A percentile compares a stretch with the other conserved stretches of the same genome.
Evolutionary conservation across 2,329 filamentous ascomycete genomes (phyloP).

Genomic region (Penicillium sclerotigenum): DNA sequence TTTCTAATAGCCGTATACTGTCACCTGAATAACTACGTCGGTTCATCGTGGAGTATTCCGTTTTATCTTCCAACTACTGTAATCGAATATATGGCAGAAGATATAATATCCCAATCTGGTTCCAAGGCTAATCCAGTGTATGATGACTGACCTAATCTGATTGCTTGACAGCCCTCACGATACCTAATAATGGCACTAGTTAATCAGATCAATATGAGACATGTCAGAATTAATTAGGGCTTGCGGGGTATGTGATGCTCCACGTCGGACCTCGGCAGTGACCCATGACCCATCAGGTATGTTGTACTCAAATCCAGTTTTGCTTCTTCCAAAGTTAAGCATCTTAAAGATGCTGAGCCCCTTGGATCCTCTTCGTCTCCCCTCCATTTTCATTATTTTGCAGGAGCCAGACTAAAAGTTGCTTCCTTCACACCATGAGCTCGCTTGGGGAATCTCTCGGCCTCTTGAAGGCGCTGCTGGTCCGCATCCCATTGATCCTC

Average conservation of each 20-base stretch:
- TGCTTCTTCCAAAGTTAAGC: not conserved
- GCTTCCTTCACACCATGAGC: conserved; percentile 21
- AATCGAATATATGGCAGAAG: too few species aligned
- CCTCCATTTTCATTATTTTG: not conserved
- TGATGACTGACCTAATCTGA: not conserved
- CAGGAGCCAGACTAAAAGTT: not conserved
- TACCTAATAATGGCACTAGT: not conserved
- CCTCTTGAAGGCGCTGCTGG: conserved; percentile 39
- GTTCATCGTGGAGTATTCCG: too few species aligned
- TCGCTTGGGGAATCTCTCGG: conserved; percentile 21
- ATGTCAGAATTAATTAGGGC: not conserved
- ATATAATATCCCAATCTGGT: too few species aligned
- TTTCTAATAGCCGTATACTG: too few species aligned
- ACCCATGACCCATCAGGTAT: too few species aligned
- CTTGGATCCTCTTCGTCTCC: not conserved
- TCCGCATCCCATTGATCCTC: conserved; percentile 42
- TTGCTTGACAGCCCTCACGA: not conserved
- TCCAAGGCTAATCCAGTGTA: too few species aligned
- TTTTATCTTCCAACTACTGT: too few species aligned
- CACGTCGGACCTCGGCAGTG: conserved; percentile 18
- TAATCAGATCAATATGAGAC: not conserved
- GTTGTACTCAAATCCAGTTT: conserved; percentile 23
- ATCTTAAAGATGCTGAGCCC: not conserved
- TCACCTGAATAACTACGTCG: too few species aligned
- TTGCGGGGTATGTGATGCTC: not conserved